phyloP scores from a whole-genome alignment of 2,329 filamentous ascomycete species.

The Ploettnerulaceae sp. region DNA sequence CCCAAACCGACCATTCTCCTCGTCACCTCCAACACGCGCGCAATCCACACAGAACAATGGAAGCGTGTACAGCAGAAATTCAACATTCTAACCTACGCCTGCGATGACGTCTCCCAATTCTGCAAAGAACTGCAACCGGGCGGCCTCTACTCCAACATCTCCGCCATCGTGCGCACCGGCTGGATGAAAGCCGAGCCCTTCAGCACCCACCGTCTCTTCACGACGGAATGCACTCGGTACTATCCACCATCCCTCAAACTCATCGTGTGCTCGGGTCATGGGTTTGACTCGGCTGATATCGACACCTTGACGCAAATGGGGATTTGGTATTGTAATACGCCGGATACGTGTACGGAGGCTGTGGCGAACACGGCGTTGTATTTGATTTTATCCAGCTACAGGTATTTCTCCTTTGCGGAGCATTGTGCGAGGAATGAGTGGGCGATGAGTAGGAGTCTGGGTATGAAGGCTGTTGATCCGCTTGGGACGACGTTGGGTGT shows the following conservation, averaged over 20 bases:
- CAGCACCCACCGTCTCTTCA: constrained; percentile 30
- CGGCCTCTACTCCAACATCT: constrained; percentile 29
- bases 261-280: constrained; percentile 30
- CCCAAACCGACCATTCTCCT: constrained; percentile 7
- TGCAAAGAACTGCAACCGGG: constrained; percentile 28
- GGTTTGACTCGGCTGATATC: constrained; percentile 31
- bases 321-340: constrained; percentile 33
- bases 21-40: constrained; percentile 4
- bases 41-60: not conserved
- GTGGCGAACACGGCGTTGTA: constrained; percentile 31
- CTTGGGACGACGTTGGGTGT: constrained; percentile 32
- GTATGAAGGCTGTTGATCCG: constrained; percentile 26
- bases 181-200: constrained; percentile 34
- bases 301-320: constrained; percentile 24
- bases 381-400: constrained; percentile 26
- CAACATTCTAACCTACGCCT: constrained; percentile 28
- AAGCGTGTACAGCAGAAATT: constrained; percentile 14
- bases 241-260: constrained; percentile 24
- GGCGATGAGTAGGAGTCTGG: constrained; percentile 18
- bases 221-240: constrained; percentile 20
- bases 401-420: constrained; percentile 28
- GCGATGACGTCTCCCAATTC: constrained; percentile 24
- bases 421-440: constrained; percentile 23
- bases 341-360: constrained; percentile 30
- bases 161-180: constrained; percentile 33